These are phyloP conservation scores for Amoebophrya sp. DNA, from an alignment of 169 alveolate genomes.

Conservation along the genomic window DNA sequence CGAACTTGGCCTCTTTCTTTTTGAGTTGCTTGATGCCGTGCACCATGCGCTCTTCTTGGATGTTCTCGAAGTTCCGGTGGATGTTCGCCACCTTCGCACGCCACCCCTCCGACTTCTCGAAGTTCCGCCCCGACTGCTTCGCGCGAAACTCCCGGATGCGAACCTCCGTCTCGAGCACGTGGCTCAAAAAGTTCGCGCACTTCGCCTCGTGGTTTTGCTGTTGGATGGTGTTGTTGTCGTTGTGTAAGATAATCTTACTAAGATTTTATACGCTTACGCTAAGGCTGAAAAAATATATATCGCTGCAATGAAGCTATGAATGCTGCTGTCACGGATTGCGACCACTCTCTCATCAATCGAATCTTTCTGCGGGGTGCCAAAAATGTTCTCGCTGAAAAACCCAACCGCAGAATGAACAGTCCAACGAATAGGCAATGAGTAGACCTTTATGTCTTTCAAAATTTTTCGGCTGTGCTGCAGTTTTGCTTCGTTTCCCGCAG, in stretches of 20 bases:
- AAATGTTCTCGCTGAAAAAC: no score
- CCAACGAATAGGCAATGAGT: no score
- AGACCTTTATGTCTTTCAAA: not conserved
- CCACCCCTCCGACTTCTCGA: not conserved
- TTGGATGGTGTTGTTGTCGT: not conserved
- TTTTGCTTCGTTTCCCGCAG: not conserved
- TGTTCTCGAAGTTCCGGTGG: not conserved
- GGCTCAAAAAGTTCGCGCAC: not conserved
- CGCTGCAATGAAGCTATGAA: no score
- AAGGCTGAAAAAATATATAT: no score
- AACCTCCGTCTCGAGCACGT: not conserved
- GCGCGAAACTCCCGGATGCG: not conserved
- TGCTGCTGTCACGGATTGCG: no score
- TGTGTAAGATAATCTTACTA: not conserved
- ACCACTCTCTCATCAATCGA: no score
- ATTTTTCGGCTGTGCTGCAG: not conserved
- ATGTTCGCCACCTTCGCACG: not conserved
- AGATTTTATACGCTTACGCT: no score
- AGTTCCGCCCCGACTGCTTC: not conserved
- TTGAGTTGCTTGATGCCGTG: not conserved
- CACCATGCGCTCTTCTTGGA: not conserved
- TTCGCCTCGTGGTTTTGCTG: not conserved
- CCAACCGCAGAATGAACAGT: no score
- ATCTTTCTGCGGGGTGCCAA: no score
- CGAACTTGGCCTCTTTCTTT: not conserved